These are phyloP conservation scores for Tranzscheliella williamsii DNA, from an alignment of 1,284 basidiomycete species.

Conservation along the genomic window DNA sequence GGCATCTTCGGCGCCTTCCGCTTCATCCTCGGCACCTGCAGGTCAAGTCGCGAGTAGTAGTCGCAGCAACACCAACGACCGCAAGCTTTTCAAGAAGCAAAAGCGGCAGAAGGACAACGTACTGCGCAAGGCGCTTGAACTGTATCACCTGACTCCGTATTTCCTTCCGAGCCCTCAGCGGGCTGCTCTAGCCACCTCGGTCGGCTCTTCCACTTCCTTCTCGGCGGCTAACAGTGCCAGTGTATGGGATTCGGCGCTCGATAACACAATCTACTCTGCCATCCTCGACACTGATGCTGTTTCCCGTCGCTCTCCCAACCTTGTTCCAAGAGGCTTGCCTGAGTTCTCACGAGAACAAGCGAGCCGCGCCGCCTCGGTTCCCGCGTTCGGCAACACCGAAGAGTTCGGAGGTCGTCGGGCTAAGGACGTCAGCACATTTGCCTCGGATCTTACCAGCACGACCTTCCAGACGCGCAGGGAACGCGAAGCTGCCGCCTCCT, in stretches of 20 bases:
- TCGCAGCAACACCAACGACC: neutral
- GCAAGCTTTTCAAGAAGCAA: slow-evolving; percentile 16
- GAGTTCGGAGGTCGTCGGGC: slow-evolving; percentile 7
- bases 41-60: neutral
- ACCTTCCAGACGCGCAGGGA: slow-evolving; percentile 34
- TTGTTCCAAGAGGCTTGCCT: slow-evolving; percentile 19
- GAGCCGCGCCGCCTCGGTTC: slow-evolving; percentile 19
- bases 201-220: slow-evolving; percentile 1
- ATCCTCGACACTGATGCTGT: slow-evolving; percentile 36
- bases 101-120: slow-evolving; percentile 35
- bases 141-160: slow-evolving; percentile 54
- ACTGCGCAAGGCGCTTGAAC: slow-evolving; percentile 51
- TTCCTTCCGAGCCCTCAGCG: slow-evolving; percentile 48
- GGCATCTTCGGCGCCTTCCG: neutral
- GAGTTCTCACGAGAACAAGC: slow-evolving; percentile 32
- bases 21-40: neutral
- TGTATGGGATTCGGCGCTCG: slow-evolving; percentile 22
- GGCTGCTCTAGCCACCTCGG: slow-evolving; percentile 5
- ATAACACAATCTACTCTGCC: slow-evolving; percentile 33
- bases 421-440: slow-evolving; percentile 16
- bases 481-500: slow-evolving; percentile 25
- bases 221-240: neutral
- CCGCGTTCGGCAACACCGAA: slow-evolving; percentile 32
- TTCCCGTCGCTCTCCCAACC: slow-evolving; percentile 20
- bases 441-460: slow-evolving; percentile 32